These are phyloP conservation scores for Irpex rosettiformis DNA, from an alignment of 1,284 basidiomycete species.

Conservation along the genomic window DNA sequence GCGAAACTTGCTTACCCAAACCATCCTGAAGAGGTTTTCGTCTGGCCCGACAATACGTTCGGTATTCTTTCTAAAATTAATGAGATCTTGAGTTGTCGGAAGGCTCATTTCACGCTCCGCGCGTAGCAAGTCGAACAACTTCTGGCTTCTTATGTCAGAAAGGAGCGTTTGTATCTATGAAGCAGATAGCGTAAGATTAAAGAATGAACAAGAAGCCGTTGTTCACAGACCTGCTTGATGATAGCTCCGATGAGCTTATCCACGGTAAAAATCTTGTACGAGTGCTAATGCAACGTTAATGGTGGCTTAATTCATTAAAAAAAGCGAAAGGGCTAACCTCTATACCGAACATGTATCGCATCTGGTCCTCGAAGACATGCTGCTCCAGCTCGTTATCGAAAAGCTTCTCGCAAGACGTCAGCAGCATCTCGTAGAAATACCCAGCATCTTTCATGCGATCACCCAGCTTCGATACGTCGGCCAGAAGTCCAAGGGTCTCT, in stretches of 20 bases:
- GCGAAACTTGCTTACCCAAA: conserved; percentile 65
- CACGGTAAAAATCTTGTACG: conserved; percentile 89
- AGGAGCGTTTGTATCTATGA: conserved; percentile 73
- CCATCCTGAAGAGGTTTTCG: conserved; percentile 90
- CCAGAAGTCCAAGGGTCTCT: conserved; percentile 31
- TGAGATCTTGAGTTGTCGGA: conserved; percentile 79
- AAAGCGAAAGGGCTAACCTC: conserved; percentile 40
- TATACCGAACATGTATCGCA: conserved; percentile 88
- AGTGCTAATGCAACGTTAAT: conserved; percentile 19
- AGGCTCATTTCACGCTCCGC: conserved; percentile 64
- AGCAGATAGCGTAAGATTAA: conserved; percentile 5
- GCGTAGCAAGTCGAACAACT: conserved; percentile 78
- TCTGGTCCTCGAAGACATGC: conserved; percentile 84
- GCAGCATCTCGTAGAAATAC: conserved; percentile 80
- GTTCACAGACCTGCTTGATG: conserved; percentile 69
- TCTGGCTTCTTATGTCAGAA: conserved; percentile 80
- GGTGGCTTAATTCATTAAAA: background rate
- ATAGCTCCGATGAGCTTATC: conserved; percentile 89
- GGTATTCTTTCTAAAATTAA: conserved; percentile 78
- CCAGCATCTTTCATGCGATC: conserved; percentile 33
- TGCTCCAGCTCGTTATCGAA: conserved; percentile 94
- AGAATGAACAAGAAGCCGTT: conserved; percentile 12
- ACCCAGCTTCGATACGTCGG: conserved; percentile 22
- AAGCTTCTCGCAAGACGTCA: conserved; percentile 85
- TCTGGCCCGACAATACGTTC: conserved; percentile 85